A percentile compares a stretch with the other conserved stretches of the same genome.
phyloP scores from a whole-genome alignment of 768 basidiomycete species.

The Epithele typhae region DNA sequence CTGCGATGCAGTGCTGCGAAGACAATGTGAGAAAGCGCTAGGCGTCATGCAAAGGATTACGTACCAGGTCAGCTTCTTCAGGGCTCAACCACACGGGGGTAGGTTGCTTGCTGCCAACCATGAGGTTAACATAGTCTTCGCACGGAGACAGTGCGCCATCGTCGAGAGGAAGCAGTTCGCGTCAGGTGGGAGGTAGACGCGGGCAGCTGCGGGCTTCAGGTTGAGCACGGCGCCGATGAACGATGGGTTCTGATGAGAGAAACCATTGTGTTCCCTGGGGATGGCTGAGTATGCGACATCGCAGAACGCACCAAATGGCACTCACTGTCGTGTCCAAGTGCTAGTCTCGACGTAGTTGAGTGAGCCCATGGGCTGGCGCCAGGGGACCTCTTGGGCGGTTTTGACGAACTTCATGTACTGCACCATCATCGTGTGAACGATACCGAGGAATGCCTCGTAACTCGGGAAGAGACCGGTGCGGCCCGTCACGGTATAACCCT shows the following conservation, averaged over 20 bases:
- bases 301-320: neutral
- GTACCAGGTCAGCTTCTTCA: slow-evolving; percentile 68
- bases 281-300: neutral
- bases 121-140: slow-evolving; percentile 83
- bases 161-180: slow-evolving; percentile 84
- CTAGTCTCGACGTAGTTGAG: slow-evolving; percentile 88
- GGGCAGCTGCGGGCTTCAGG: slow-evolving; percentile 63
- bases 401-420: slow-evolving; percentile 88
- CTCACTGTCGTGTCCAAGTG: slow-evolving; percentile 69
- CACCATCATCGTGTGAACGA: slow-evolving; percentile 86
- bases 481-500: slow-evolving; percentile 91
- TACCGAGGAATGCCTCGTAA: slow-evolving; percentile 90
- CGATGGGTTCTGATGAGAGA: slow-evolving; percentile 82
- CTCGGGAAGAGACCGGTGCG: slow-evolving; percentile 82
- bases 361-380: slow-evolving; percentile 68
- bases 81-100: slow-evolving; percentile 73
- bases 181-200: slow-evolving; percentile 88
- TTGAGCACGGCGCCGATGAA: slow-evolving; percentile 86
- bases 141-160: slow-evolving; percentile 75
- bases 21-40: no score
- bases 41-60: slow-evolving; percentile 19
- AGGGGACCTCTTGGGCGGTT: slow-evolving; percentile 65
- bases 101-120: slow-evolving; percentile 87
- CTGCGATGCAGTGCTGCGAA: slow-evolving; percentile 74
- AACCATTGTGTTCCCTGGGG: slow-evolving; percentile 71